Evolutionary conservation across 73 alveolate genomes (phyloP).

Genomic region (Uronychia binucleata): DNA sequence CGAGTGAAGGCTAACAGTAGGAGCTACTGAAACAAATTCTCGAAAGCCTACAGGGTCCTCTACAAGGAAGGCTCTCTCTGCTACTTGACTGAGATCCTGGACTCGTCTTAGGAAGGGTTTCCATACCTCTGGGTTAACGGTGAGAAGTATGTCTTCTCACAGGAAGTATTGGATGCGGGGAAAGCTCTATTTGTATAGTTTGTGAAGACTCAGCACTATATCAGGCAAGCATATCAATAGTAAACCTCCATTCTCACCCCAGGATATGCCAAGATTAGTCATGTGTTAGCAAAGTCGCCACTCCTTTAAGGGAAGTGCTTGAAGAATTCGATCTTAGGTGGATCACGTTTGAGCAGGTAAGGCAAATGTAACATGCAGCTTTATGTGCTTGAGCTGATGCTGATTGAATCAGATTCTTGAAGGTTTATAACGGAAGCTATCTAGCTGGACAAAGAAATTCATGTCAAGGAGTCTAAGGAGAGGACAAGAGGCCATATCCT

Average conservation of each 20-base stretch:
- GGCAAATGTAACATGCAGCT: conserved; percentile 45
- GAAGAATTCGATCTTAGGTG: conserved; percentile 75
- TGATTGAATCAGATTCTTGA: conserved; percentile 77
- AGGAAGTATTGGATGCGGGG: conserved; percentile 82
- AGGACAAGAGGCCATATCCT: conserved; percentile 80
- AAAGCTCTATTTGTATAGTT: conserved; percentile 60
- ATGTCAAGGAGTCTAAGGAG: conserved; percentile 75
- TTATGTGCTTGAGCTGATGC: conserved; percentile 85
- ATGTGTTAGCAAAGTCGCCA: too few species aligned
- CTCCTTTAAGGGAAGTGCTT: conserved; percentile 20
- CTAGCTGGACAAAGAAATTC: conserved; percentile 79
- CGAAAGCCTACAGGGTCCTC: conserved; percentile 75
- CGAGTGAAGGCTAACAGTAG: conserved; percentile 60
- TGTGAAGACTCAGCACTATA: conserved; percentile 24
- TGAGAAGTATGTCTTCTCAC: conserved; percentile 76
- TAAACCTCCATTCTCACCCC: conserved; percentile 24
- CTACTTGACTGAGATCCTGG: conserved; percentile 80
- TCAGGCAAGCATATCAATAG: conserved; percentile 57
- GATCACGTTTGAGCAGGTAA: conserved; percentile 69
- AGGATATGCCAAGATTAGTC: conserved; percentile 41
- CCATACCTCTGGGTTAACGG: conserved; percentile 80
- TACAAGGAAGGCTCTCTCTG: conserved; percentile 76
- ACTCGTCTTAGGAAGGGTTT: conserved; percentile 81
- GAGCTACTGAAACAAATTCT: conserved; percentile 74
- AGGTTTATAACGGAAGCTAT: conserved; percentile 76